Evolutionary conservation across 2,329 filamentous ascomycete genomes (phyloP).

Genomic region (Aspergillus floridensis): DNA sequence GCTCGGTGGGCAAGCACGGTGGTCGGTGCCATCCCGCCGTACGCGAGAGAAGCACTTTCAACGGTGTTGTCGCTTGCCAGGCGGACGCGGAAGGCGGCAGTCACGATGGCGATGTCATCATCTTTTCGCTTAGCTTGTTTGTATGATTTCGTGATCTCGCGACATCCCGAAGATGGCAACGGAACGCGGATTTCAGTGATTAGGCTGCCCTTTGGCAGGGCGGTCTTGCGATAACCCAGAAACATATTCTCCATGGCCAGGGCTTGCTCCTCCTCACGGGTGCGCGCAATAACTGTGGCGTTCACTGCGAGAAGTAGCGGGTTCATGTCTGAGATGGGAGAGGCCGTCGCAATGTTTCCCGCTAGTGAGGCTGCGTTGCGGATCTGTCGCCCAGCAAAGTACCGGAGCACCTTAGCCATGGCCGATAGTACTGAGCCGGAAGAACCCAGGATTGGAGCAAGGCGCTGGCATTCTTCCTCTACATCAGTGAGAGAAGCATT

Average conservation of each 20-base stretch:
- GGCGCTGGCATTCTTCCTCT: constrained; percentile 69
- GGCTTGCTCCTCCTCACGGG: constrained; percentile 62
- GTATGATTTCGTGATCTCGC: constrained; percentile 77
- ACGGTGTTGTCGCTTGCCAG: constrained; percentile 64
- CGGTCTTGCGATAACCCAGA: constrained; percentile 75
- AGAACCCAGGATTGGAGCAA: constrained; percentile 59
- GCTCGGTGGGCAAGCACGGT: constrained; percentile 74
- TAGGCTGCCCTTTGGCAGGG: constrained; percentile 69
- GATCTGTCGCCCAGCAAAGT: constrained; percentile 68
- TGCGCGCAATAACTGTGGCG: constrained; percentile 70
- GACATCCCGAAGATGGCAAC: constrained; percentile 59
- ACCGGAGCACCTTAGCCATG: constrained; percentile 71
- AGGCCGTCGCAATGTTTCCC: constrained; percentile 81
- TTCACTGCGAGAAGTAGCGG: constrained; percentile 79
- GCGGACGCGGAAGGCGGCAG: constrained; percentile 68
- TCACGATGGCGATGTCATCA: constrained; percentile 90
- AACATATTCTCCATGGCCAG: constrained; percentile 83
- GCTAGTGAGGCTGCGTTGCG: constrained; percentile 84
- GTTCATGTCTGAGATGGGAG: constrained; percentile 85
- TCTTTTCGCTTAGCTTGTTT: constrained; percentile 91
- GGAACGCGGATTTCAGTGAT: constrained; percentile 78
- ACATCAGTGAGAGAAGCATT: constrained; percentile 82
- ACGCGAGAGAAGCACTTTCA: constrained; percentile 69
- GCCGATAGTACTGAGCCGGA: constrained; percentile 70
- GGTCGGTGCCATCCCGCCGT: constrained; percentile 82